Percentiles rank a stretch among this genome's conserved stretches.
Evolutionary conservation across 345 rosid species (phyloP).

Genomic region (Chamaenerion angustifolium): DNA sequence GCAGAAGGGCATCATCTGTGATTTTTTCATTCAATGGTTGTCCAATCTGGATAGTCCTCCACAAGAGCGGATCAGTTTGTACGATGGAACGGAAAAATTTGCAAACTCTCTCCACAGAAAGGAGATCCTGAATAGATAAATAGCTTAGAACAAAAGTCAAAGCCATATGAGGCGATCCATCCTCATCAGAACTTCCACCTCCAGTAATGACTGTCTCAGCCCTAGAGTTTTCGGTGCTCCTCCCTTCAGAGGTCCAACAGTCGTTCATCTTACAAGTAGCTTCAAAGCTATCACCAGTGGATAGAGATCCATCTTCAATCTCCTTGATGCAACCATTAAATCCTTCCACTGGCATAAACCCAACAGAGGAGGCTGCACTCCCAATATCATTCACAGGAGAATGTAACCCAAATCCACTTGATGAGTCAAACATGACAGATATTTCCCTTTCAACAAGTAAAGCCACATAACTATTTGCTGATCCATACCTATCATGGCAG

Average conservation of each 20-base stretch:
- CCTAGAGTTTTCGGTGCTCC: neutral
- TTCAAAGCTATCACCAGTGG: neutral
- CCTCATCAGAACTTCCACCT: neutral
- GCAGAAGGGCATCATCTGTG: slow-evolving; percentile 66
- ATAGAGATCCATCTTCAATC: neutral
- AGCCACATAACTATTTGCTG: neutral
- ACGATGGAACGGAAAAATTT: slow-evolving; percentile 36
- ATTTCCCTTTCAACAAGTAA: neutral
- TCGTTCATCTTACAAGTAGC: neutral
- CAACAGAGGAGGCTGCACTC: slow-evolving; percentile 5
- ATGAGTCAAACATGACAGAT: slow-evolving; percentile 1
- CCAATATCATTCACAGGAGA: slow-evolving; percentile 3
- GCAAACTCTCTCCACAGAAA: slow-evolving; percentile 53
- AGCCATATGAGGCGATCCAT: slow-evolving; percentile 40
- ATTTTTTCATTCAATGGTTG: slow-evolving; percentile 79
- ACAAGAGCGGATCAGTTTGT: slow-evolving; percentile 49
- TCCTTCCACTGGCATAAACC: slow-evolving; percentile 2
- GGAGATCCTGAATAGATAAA: slow-evolving; percentile 66
- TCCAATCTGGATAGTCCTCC: slow-evolving; percentile 65
- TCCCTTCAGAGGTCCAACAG: slow-evolving; percentile 4
- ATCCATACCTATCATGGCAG: slow-evolving; percentile 5
- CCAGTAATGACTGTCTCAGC: neutral
- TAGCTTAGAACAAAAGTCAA: slow-evolving; percentile 43
- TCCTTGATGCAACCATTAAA: slow-evolving; percentile 1
- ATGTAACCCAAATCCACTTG: neutral